These are phyloP conservation scores for Adansonia rubrostipa DNA, from an alignment of 441 rosid genomes.

Conservation along the genomic window DNA sequence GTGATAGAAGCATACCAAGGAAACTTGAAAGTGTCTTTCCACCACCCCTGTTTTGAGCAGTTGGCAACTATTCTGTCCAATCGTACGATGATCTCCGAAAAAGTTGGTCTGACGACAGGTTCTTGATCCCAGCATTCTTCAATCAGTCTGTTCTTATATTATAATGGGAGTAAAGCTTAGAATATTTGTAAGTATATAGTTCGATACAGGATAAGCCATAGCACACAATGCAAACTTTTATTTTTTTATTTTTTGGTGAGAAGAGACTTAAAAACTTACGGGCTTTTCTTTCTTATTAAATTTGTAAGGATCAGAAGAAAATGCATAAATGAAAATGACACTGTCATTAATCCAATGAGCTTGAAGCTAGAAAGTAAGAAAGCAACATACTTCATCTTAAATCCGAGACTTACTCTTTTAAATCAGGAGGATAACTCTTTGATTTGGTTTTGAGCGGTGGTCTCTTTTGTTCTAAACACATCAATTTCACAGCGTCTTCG, in stretches of 20 bases:
- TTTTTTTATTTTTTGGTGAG: too few species aligned
- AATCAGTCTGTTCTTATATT: constrained; percentile 15
- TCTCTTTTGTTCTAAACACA: constrained; percentile 72
- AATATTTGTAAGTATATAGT: not conserved
- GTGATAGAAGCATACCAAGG: constrained; percentile 51
- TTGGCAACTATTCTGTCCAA: constrained; percentile 22
- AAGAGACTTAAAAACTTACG: too few species aligned
- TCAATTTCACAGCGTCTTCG: constrained; percentile 70
- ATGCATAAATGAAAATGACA: not conserved
- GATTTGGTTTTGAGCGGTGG: constrained; percentile 75
- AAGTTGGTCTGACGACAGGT: constrained; percentile 25
- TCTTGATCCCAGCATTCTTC: constrained; percentile 26
- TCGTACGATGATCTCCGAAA: constrained; percentile 28
- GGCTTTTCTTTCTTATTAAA: not conserved
- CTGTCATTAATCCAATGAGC: not conserved
- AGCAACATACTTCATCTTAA: not conserved
- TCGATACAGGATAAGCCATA: not conserved
- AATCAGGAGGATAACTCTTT: constrained; percentile 70
- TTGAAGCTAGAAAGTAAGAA: constrained; percentile 10
- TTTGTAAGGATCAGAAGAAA: not conserved
- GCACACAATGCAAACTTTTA: too few species aligned
- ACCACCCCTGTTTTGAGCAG: constrained; percentile 31
- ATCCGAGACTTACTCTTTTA: constrained; percentile 70
- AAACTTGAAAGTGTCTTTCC: constrained; percentile 35
- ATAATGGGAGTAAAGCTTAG: not conserved